Evolutionary conservation across 148 eudicot species (phyloP).

Genomic region (Limonium bicolor): DNA sequence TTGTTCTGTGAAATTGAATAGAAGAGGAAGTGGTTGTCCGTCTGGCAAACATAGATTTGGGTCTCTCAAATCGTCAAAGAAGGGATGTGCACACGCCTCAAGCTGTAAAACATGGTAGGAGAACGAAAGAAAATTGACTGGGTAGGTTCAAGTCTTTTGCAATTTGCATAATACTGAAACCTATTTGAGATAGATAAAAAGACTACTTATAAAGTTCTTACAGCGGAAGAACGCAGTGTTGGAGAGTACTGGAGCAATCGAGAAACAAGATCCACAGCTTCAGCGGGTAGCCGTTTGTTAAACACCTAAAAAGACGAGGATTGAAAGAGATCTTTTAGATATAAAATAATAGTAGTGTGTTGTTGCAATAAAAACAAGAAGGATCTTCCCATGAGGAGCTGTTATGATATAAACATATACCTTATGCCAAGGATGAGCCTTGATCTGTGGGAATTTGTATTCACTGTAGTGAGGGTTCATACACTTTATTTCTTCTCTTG

Average conservation of each 20-base stretch:
- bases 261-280: slow-evolving; percentile 11
- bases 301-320: neutral
- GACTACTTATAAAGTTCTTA: neutral
- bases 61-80: slow-evolving; percentile 70
- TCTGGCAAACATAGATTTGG: slow-evolving; percentile 69
- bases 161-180: neutral
- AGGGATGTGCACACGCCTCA: slow-evolving; percentile 98
- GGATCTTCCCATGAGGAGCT: too few relatives aligned
- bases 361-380: too few relatives aligned
- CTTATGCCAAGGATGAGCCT: slow-evolving; percentile 16
- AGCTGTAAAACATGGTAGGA: slow-evolving; percentile 31
- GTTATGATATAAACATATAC: neutral
- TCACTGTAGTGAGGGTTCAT: slow-evolving; percentile 13
- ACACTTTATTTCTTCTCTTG: slow-evolving; percentile 12
- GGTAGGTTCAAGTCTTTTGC: neutral
- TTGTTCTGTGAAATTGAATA: slow-evolving; percentile 71
- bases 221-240: slow-evolving; percentile 5
- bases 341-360: neutral
- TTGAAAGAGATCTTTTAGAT: neutral
- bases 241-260: slow-evolving; percentile 8
- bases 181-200: too few relatives aligned
- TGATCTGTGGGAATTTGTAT: slow-evolving; percentile 11
- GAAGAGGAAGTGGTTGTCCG: slow-evolving; percentile 64
- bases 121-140: slow-evolving; percentile 3
- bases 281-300: slow-evolving; percentile 5